Conservation (phyloP, 176 grass and related monocot genomes). For the Ensete ventricosum region DNA sequence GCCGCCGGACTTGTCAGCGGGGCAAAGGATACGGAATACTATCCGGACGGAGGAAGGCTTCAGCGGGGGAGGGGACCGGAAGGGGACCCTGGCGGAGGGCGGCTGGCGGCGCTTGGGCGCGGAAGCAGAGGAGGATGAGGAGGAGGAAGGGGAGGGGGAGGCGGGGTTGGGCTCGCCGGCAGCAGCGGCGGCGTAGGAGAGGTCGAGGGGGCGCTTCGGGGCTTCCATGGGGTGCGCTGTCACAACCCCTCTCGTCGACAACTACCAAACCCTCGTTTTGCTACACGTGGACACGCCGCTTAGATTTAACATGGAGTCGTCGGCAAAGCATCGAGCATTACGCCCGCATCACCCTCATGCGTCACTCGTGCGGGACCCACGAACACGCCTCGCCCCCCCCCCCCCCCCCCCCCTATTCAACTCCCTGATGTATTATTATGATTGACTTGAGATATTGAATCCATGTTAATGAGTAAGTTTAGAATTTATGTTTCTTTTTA, state of each 20-base stretch:
- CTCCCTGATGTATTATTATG: no score
- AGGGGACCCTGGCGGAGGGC: background rate
- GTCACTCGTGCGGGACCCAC: no score
- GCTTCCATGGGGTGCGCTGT: background rate
- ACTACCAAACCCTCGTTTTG: background rate
- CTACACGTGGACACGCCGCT: background rate
- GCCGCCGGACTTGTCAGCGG: constrained; percentile 18
- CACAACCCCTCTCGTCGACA: background rate
- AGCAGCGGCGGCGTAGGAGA: constrained; percentile 11
- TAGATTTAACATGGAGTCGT: background rate
- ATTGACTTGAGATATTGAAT: no score
- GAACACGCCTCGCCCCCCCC: no score
- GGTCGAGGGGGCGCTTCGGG: background rate
- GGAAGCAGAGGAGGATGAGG: background rate
- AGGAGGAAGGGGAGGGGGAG: constrained; percentile 26
- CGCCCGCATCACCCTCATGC: no score
- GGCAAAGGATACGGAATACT: constrained; percentile 50
- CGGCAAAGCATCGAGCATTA: no score
- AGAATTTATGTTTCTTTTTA: no score
- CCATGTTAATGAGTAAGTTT: no score
- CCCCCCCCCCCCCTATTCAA: no score
- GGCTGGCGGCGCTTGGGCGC: constrained; percentile 26
- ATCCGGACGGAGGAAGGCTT: background rate
- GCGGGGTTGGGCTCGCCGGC: constrained; percentile 2
- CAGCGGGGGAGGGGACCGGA: background rate